Base-by-base conservation (phyloP, 2,329 filamentous ascomycete species). In the Pseudocercospora pini-densiflorae region DNA sequence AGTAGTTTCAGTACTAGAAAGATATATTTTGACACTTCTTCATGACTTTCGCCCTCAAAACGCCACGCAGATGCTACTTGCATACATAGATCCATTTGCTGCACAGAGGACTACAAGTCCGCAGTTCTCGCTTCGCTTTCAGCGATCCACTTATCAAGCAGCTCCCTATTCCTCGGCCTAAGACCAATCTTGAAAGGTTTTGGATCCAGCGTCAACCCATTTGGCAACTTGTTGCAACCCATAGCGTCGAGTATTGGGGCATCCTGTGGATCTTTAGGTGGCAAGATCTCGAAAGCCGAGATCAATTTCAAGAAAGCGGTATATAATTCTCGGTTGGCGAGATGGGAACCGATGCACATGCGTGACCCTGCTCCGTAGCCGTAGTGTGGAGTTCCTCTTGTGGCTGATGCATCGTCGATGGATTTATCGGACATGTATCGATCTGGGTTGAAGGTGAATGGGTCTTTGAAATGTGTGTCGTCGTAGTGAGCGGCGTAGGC, bases 401-500 rank as follows among this genome's bases (percentile, higher is more conserved):
- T 72, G 0, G 73, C 76, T n/a, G 69, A 72, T 2, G 78, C 77
- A 53, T 79, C 79, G 55, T 82, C 81, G 8, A 79, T 73, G 2
- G 77, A 75, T 51, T 83, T 81, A 61, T 88, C 82, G 10, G 83
- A 77, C 10, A 93, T 80, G 74, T 90, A 93, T 27, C 91, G 86
- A 69, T 93, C 90, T 0, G 90, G 89, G n/a, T 87, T 81, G 76
- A 93, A 93, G 6, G 81, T 78, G 29, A 84, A 68, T 0, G 91
- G 86, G 29, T 87, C 77, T 68, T 88, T 86, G 81, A 92, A 93
- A 75, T 92, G 90, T 0, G 79, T 77, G 5, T 84, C 82, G 74
- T 93, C 91, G 77, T 92, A 92, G 78, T 93, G 86, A 27, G 90
- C 91, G 0, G 89, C 90, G 78, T 90, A 93, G 9, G 90, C 89